Base-by-base conservation (phyloP, 73 alveolate genomes). In the Paramecium biaurelia region DNA sequence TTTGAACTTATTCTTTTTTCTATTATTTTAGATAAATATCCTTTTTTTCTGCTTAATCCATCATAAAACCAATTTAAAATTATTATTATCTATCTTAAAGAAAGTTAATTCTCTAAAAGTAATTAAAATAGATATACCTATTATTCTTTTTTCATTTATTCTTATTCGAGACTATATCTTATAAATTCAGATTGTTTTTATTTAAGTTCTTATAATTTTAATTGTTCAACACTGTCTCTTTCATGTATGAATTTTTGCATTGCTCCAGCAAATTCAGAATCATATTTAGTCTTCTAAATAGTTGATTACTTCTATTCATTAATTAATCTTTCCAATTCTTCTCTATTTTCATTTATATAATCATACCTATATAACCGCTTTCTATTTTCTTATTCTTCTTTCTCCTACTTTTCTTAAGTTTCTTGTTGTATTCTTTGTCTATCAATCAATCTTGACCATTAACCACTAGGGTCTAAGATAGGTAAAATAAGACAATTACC, bases 371-470 rank as follows among this genome's bases (percentile, higher is more conserved):
- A 72, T 72, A 72, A 72, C 86, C 58, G 56, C 86, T 72, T 72
- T 72, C 86, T 14, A 35, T 30, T 35, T 72, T 72, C 86, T 35
- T 72, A 35, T 42, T 72, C 86, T 72, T 72, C 86, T 72, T 72
- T 72, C 32, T 72, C 86, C 18, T 35, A 72, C 45, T 72, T 72
- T 42, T 72, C 86, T 72, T 72, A 37, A 4, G 18, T 23, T 18
- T 72, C 86, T 34, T 72, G n/a, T 72, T 30, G 30, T 38, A 35
- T 37, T 14, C 86, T 32, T 18, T 72, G 10, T 37, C 86, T 72
- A 2, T 72, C 86, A 15, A 72, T 72, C 86, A 72, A 37, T 37
- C 86, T 72, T 30, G 86, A 72, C 86, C 86, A 72, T 72, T 72
- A 37, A 34, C 86, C 86, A 72, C 86, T 72, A 2, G 86, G 86